Evolutionary conservation across 2,329 filamentous ascomycete species (phyloP), one percentile per base, ranked within the genome.

Genomic region (Colletotrichum ledebouriae): DNA sequence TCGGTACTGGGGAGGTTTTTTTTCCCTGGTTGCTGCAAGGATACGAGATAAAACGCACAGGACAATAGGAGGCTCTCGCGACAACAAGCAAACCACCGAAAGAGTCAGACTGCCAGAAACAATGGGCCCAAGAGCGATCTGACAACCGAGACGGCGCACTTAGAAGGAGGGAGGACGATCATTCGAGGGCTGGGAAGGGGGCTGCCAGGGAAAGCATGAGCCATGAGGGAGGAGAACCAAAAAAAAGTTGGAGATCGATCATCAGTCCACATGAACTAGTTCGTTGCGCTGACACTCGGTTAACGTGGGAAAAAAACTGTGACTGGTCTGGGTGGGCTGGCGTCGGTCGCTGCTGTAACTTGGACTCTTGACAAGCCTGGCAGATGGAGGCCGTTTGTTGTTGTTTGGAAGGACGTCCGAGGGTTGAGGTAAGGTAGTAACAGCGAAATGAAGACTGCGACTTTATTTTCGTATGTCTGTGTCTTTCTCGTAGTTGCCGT

Each of bases 1-100:
- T 53, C 59, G 59, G 59, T 61, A 53, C 50, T 37, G 34, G 34
- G 52, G 13, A 41, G 34, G 39, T 41, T 46, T 46, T 20, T 9
- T 20, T n/a, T 4, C 29, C 22, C 3, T 3, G 33, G 13, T 55
- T 22, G 3, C 17, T 39, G 55, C 65, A 68, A 59, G 65, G 65
- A 59, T 68, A 61, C 49, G n/a, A 39, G 25, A 63, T 58, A 15
- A 52, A 52, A 55, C 63, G 64, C 65, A 68, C 61, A 65, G 65
- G 65, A 68, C 65, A 47, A 53, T 55, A 46, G 34, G 42, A 59
- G 65, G 61, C 56, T 59, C 62, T 64, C 53, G 61, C 60, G 25
- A 33, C 49, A 37, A 17, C 42, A 20, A 20, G 42, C 49, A 29
- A 39, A 37, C 62, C 62, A 52, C 42, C 3, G 6, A 46, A 55